Conservation (phyloP, 495 filamentous ascomycete species). For the Hypomontagnella submonticulosa region DNA sequence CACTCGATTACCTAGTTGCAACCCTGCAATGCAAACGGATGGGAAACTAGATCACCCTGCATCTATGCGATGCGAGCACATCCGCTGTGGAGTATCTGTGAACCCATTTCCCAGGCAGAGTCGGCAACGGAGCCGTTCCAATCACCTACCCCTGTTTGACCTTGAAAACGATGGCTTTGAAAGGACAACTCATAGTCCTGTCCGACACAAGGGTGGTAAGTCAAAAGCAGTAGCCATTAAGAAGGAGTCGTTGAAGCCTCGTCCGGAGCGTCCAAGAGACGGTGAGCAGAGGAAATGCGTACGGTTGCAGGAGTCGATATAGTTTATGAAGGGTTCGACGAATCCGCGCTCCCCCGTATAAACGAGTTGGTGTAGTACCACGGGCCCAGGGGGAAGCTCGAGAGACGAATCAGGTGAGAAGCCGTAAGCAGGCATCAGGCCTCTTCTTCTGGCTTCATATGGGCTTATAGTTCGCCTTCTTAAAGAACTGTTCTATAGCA, state of each 20-base stretch:
- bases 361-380: conserved; percentile 16
- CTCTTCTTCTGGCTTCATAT: conserved; percentile 3
- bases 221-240: conserved; percentile 26
- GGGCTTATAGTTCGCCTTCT: conserved; percentile 11
- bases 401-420: conserved; percentile 20
- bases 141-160: conserved; percentile 40
- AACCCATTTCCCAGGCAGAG: conserved; percentile 44
- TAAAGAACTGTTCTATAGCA: conserved; percentile 36
- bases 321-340: conserved; percentile 15
- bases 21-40: conserved; percentile 42
- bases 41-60: conserved; percentile 44
- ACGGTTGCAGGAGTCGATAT: conserved; percentile 25
- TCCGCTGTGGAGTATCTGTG: conserved; percentile 45
- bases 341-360: conserved; percentile 28
- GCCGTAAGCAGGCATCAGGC: conserved; percentile 10
- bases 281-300: conserved; percentile 27
- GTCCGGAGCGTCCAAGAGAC: conserved; percentile 29
- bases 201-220: conserved; percentile 39
- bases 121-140: conserved; percentile 46
- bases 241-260: conserved; percentile 35
- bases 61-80: conserved; percentile 47
- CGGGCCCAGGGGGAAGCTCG: conserved; percentile 16
- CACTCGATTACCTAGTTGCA: conserved; percentile 29
- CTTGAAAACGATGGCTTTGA: conserved; percentile 39
- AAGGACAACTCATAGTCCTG: conserved; percentile 45